Percentiles rank a stretch among this genome's conserved stretches.
Conservation (phyloP, 768 basidiomycete genomes). For the Phaffia australis region DNA sequence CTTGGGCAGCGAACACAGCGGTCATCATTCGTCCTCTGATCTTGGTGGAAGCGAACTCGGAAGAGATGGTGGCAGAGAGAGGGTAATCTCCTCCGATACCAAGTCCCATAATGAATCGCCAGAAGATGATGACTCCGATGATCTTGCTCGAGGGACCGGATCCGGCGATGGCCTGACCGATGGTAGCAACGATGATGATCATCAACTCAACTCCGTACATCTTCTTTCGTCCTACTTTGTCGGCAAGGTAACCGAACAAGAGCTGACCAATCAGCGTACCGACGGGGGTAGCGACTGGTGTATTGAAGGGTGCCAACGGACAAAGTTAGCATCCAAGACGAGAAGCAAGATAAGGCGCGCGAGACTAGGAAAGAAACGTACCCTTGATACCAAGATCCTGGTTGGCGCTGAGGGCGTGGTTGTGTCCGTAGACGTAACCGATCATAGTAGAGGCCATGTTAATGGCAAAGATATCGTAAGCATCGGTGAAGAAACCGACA, state of each 20-base stretch:
- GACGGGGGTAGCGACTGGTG: slow-evolving; percentile 45
- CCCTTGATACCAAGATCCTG: slow-evolving; percentile 70
- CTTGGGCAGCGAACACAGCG: slow-evolving; percentile 73
- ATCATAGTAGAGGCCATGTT: slow-evolving; percentile 75
- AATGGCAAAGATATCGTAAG: slow-evolving; percentile 57
- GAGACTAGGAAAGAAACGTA: slow-evolving; percentile 36
- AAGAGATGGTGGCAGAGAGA: slow-evolving; percentile 70
- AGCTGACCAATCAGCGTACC: slow-evolving; percentile 67
- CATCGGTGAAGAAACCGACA: slow-evolving; percentile 3
- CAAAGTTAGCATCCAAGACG: background rate
- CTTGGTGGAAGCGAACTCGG: slow-evolving; percentile 67
- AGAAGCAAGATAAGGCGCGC: background rate
- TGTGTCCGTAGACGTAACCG: slow-evolving; percentile 60
- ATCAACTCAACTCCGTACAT: slow-evolving; percentile 68
- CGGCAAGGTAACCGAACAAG: slow-evolving; percentile 70
- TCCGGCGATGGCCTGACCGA: slow-evolving; percentile 67
- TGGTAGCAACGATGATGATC: slow-evolving; percentile 69
- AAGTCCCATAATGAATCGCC: slow-evolving; percentile 56
- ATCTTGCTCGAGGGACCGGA: slow-evolving; percentile 56
- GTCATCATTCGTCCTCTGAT: slow-evolving; percentile 79
- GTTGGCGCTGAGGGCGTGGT: slow-evolving; percentile 44
- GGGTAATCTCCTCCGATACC: slow-evolving; percentile 57
- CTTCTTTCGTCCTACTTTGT: slow-evolving; percentile 61
- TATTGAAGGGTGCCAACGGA: background rate
- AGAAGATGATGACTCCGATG: slow-evolving; percentile 65